Evolutionary conservation across 495 filamentous ascomycete genomes (phyloP).

Genomic region (Pyrenula massariospora): DNA sequence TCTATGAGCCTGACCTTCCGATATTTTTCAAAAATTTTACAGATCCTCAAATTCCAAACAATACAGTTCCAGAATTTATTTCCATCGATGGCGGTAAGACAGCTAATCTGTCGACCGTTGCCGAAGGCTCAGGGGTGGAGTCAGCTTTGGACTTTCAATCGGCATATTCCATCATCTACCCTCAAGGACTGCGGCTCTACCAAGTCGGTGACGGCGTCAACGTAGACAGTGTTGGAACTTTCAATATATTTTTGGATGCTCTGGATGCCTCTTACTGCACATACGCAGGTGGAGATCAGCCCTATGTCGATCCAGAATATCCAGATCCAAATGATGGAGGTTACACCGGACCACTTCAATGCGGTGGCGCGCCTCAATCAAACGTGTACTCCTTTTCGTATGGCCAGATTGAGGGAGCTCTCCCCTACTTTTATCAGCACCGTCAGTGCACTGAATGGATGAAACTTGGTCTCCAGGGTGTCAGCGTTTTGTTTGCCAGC

Average conservation of each 20-base stretch:
- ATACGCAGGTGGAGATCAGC: slow-evolving; percentile 29
- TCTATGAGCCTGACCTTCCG: slow-evolving; percentile 42
- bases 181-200: slow-evolving; percentile 42
- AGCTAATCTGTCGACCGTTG: slow-evolving; percentile 10
- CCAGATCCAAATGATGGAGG: slow-evolving; percentile 38
- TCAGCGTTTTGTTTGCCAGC: slow-evolving; percentile 47
- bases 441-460: slow-evolving; percentile 50
- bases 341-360: slow-evolving; percentile 47
- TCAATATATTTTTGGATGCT: slow-evolving; percentile 40
- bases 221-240: slow-evolving; percentile 25
- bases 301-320: slow-evolving; percentile 32
- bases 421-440: slow-evolving; percentile 37
- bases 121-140: slow-evolving; percentile 22
- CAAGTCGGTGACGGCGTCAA: slow-evolving; percentile 42
- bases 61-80: slow-evolving; percentile 26
- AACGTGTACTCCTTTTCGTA: slow-evolving; percentile 53
- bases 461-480: slow-evolving; percentile 54
- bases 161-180: slow-evolving; percentile 36
- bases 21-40: slow-evolving; percentile 38
- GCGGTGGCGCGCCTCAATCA: slow-evolving; percentile 45
- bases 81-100: slow-evolving; percentile 32
- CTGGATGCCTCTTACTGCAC: slow-evolving; percentile 40
- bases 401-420: slow-evolving; percentile 34
- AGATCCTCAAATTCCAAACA: slow-evolving; percentile 23
- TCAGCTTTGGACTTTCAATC: slow-evolving; percentile 36